Evolutionary conservation across 1,284 basidiomycete species (phyloP), one percentile per base, ranked within the genome.

Genomic region (Cutaneotrichosporon cyanovorans): DNA sequence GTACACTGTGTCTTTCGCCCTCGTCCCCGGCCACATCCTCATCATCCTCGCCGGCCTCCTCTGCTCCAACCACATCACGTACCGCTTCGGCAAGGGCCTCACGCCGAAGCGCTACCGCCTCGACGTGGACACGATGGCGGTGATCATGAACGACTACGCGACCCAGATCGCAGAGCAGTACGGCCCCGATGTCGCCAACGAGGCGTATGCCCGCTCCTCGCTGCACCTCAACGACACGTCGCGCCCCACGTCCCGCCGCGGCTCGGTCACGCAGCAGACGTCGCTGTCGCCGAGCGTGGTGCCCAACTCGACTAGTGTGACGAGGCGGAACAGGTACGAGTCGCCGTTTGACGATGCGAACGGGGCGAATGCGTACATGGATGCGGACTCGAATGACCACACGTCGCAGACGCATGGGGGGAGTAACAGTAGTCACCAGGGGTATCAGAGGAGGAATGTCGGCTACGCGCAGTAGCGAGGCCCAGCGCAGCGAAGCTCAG

Each of bases 31-130:
- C 34, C 83, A 85, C 58, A 58, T 86, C 47, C 48, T 76, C 30
- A 82, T 83, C 66, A 81, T 86, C 52, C 55, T 81, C 40, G 73
- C 79, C 1, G 76, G 79, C 12, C 65, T 87, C 40, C 68, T 84
- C 33, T 84, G 82, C 67, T 78, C 79, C 16, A 83, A 84, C 64
- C 82, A 84, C 55, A 77, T 85, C 58, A 84, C 83, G 11, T 84
- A 83, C 62, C 73, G 83, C 42, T 84, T 84, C 64, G 83, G 82
- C 18, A 85, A 85, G 71, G 83, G 83, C 32, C 78, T 85, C 76
- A 84, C 80, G 72, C 83, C 83, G 21, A 79, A 82, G 71, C 78
- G 78, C 18, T 85, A 84, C 65, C 71, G 82, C 19, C 69, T 85
- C 41, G 79, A 79, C 61, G 65, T 78, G 69, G 74, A 74, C 44